Conservation (phyloP, 371 early-diverging fungal species). For the Mortierella sp. region DNA sequence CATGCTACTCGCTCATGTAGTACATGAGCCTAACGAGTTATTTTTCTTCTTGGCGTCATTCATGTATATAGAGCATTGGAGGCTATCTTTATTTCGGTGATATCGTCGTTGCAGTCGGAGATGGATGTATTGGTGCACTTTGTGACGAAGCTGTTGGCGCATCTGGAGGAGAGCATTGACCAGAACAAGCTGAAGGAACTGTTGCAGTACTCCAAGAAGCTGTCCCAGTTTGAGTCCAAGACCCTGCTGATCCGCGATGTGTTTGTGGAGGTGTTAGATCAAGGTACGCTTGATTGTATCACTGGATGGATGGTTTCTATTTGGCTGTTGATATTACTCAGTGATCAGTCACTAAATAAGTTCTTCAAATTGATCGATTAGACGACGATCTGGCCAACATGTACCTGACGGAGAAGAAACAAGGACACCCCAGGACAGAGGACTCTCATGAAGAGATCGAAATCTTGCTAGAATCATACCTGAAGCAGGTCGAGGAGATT, state of each 20-base stretch:
- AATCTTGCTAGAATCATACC: conserved; percentile 88
- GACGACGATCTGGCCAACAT: conserved; percentile 93
- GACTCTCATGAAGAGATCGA: conserved; percentile 90
- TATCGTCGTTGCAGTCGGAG: conserved; percentile 79
- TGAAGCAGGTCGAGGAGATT: conserved; percentile 90
- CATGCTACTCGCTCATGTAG: background rate
- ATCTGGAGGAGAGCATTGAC: conserved; percentile 83
- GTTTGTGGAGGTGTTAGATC: conserved; percentile 84
- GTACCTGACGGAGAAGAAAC: conserved; percentile 87
- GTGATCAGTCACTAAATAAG: background rate
- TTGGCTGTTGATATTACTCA: background rate
- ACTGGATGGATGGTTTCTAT: background rate
- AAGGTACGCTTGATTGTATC: conserved; percentile 62
- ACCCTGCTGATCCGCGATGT: conserved; percentile 82
- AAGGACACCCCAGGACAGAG: conserved; percentile 65
- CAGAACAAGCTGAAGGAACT: conserved; percentile 81
- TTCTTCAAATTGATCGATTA: conserved; percentile 25
- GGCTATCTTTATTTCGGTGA: conserved; percentile 83
- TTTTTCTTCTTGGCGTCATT: background rate
- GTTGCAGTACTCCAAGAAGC: conserved; percentile 80
- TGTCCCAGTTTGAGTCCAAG: conserved; percentile 83
- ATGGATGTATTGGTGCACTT: conserved; percentile 76
- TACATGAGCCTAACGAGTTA: background rate
- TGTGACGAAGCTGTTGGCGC: conserved; percentile 73
- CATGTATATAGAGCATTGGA: conserved; percentile 76